Evolutionary conservation across 208 protist genomes (phyloP).

Genomic region (Acanthamoeba divionensis): DNA sequence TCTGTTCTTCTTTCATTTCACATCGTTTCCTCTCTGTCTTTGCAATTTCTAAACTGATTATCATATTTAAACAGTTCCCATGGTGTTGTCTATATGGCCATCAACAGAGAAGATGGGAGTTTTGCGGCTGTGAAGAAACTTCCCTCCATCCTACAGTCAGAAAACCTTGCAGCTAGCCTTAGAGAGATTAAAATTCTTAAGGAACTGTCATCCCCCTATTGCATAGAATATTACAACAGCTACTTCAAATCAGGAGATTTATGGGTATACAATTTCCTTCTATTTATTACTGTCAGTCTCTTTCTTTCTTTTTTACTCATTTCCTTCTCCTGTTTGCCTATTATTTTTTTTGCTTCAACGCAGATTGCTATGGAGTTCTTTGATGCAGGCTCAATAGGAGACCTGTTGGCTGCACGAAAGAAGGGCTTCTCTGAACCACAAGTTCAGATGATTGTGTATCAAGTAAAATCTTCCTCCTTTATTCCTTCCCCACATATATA

Average conservation of each 20-base stretch:
- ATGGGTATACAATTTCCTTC: neutral
- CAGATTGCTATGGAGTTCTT: slow-evolving; percentile 55
- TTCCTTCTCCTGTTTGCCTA: neutral
- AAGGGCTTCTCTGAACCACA: slow-evolving; percentile 4
- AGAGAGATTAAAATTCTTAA: slow-evolving; percentile 50
- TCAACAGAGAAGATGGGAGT: slow-evolving; percentile 8
- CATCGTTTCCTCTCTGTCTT: no score
- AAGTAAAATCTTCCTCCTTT: neutral
- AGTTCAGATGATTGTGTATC: slow-evolving; percentile 36
- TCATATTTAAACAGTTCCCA: neutral
- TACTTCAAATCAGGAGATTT: slow-evolving; percentile 48
- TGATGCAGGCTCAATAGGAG: slow-evolving; percentile 26
- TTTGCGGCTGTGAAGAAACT: slow-evolving; percentile 44
- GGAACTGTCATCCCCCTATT: slow-evolving; percentile 35
- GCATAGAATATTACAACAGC: slow-evolving; percentile 50
- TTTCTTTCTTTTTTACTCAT: neutral
- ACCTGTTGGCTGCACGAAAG: slow-evolving; percentile 1
- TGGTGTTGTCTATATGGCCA: slow-evolving; percentile 35
- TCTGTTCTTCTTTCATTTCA: no score
- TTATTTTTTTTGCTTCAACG: neutral
- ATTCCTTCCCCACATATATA: no score
- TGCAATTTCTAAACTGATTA: neutral
- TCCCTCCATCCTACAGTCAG: slow-evolving; percentile 20
- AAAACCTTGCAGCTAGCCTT: slow-evolving; percentile 6
- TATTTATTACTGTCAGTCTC: neutral